These are phyloP conservation scores for Magnusiomyces paraingens DNA, from an alignment of 1,139 yeast genomes.

Conservation along the genomic window DNA sequence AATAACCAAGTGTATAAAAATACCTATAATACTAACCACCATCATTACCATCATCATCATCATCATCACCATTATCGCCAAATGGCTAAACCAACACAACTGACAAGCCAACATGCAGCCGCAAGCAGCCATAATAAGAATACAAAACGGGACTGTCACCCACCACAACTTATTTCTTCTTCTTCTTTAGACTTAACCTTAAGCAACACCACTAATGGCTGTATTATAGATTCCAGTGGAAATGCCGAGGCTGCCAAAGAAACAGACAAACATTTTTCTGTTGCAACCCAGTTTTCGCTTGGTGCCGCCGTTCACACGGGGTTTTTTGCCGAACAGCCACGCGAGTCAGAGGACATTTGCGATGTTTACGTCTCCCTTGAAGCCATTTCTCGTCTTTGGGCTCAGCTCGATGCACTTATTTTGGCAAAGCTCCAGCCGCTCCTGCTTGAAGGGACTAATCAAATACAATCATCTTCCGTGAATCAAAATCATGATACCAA, in stretches of 20 bases:
- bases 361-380: constrained; percentile 1
- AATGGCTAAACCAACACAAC: no score
- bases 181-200: not conserved
- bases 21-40: no score
- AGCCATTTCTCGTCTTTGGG: constrained; percentile 1
- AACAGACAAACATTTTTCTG: not conserved
- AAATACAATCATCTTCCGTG: not conserved
- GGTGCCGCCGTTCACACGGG: not conserved
- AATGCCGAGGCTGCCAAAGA: not conserved
- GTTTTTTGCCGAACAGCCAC: constrained; percentile 3
- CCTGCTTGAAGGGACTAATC: not conserved
- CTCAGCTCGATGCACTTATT: not conserved
- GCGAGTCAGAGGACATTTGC: constrained; percentile 6
- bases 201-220: not conserved
- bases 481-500: not conserved
- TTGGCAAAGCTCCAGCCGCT: not conserved
- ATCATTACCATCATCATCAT: no score
- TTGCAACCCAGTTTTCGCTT: not conserved
- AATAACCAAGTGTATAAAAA: no score
- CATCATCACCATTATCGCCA: no score
- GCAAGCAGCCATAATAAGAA: no score
- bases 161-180: not conserved
- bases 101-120: no score
- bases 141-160: no score
- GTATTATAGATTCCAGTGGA: not conserved